A percentile compares a stretch with the other conserved stretches of the same genome.
phyloP scores from a whole-genome alignment of 2,329 filamentous ascomycete species.

The Trichophyton equinum region DNA sequence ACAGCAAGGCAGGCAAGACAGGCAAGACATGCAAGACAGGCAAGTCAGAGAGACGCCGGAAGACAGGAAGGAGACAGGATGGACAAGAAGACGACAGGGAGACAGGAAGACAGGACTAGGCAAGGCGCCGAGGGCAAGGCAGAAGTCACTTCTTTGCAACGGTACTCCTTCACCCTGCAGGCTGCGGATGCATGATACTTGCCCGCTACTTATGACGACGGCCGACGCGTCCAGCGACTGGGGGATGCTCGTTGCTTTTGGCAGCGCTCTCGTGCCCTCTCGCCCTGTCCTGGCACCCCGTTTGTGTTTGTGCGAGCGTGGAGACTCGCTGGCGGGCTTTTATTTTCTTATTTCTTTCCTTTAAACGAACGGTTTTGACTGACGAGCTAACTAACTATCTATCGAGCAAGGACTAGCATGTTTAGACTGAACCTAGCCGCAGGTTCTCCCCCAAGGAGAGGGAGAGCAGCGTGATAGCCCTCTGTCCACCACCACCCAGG shows the following conservation, averaged over 20 bases:
- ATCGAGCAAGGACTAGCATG: background rate
- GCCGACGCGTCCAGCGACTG: background rate
- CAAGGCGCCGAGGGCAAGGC: background rate
- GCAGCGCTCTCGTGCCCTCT: background rate
- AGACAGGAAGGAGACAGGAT: no score
- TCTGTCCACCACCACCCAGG: background rate
- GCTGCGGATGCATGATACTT: background rate
- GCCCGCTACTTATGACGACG: background rate
- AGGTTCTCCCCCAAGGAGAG: background rate
- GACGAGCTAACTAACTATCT: background rate
- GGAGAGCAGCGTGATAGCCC: background rate
- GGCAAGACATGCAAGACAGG: no score
- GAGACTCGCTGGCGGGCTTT: background rate
- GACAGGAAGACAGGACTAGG: background rate
- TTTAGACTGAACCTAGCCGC: background rate
- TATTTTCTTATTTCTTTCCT: background rate
- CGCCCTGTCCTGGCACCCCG: background rate
- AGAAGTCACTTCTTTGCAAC: background rate
- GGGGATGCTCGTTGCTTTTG: constrained; percentile 2
- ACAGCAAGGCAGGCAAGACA: no score
- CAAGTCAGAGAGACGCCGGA: no score
- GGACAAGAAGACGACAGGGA: background rate
- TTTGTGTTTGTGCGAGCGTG: background rate
- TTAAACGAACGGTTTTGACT: background rate
- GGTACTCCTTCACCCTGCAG: background rate